Evolutionary conservation across 371 early-diverging fungal species (phyloP), one percentile per base, ranked within the genome.

Genomic region (Mortierella polycephala): DNA sequence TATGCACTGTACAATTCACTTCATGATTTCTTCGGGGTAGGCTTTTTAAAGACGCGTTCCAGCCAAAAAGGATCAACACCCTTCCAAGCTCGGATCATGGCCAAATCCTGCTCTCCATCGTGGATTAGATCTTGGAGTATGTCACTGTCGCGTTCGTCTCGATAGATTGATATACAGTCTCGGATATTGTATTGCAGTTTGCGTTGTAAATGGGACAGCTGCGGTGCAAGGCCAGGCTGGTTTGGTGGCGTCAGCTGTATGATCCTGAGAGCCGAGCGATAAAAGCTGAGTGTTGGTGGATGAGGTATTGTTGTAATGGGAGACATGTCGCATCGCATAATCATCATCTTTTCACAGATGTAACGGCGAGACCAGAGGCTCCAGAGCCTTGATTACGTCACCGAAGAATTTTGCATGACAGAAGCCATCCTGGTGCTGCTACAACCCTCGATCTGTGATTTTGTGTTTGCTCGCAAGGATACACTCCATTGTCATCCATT

Each of bases 161-260:
- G 80, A 21, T 79, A 62, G 56, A 79, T 69, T 41, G 56, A 62
- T 46, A 77, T 77, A 5, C 73, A 73, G 39, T 79, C 79, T 4
- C 79, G 79, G 30, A 79, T 59, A 51, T 79, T 79, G 57, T 72
- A 72, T 21, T 62, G 73, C 16, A 79, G 56, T 23, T 79, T 79
- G 8, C 63, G 62, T 18, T 59, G 69, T 6, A 79, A 63, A 45
- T 79, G 79, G 39, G 57, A 52, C 14, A 79, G n/a, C 37, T 65
- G 69, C 3, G 65, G 56, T 10, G 68, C 46, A 3, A 71, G 64
- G 6, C 58, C 55, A 21, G 23, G 44, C 1, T 14, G 14, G 41
- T 59, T 64, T 53, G 71, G 44, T 6, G 61, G 42, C 45, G 63
- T 41, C 11, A 62, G 53, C 16, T 61, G 51, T 46, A 57, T 64